phyloP scores from a whole-genome alignment of 805 yeast species.

The Metschnikowia cerradonensis region DNA sequence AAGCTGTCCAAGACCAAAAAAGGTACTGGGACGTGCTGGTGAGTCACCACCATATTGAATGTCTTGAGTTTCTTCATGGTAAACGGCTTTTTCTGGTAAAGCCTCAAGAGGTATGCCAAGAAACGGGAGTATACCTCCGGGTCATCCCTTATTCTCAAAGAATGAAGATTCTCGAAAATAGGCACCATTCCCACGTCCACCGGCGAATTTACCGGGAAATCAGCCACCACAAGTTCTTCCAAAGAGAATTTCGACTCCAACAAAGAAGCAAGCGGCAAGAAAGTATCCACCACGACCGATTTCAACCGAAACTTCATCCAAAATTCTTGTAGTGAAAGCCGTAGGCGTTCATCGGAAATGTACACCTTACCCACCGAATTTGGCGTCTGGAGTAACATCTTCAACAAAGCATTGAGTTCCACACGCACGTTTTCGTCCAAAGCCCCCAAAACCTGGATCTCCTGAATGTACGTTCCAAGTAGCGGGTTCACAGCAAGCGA shows the following conservation, averaged over 20 bases:
- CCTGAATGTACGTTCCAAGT: conserved; percentile 18
- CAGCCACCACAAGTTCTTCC: conserved; percentile 13
- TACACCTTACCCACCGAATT: conserved; percentile 16
- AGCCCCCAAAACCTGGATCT: conserved; percentile 2
- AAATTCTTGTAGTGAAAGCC: conserved; percentile 8
- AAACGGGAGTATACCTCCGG: conserved; percentile 5
- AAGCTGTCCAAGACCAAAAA: conserved; percentile 20
- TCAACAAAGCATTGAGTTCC: conserved; percentile 6
- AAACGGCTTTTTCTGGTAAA: conserved; percentile 12
- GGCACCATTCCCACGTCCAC: conserved; percentile 4
- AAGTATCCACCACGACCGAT: conserved; percentile 21
- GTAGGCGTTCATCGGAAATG: conserved; percentile 15
- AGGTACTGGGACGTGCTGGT: conserved; percentile 11
- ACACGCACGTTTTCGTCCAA: background rate
- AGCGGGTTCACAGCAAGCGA: conserved; percentile 32
- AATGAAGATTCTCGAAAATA: conserved; percentile 5
- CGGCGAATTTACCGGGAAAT: background rate
- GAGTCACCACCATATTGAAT: conserved; percentile 25
- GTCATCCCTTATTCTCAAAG: conserved; percentile 10
- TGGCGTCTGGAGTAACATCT: conserved; percentile 3
- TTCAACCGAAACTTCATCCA: conserved; percentile 13
- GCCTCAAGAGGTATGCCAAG: conserved; percentile 5
- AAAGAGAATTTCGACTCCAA: background rate
- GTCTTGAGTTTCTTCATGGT: conserved; percentile 15
- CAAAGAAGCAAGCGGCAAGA: conserved; percentile 4